Evolutionary conservation across 2,329 filamentous ascomycete species (phyloP), one percentile per base, ranked within the genome.

Genomic region (Epichloe brachyelytri): DNA sequence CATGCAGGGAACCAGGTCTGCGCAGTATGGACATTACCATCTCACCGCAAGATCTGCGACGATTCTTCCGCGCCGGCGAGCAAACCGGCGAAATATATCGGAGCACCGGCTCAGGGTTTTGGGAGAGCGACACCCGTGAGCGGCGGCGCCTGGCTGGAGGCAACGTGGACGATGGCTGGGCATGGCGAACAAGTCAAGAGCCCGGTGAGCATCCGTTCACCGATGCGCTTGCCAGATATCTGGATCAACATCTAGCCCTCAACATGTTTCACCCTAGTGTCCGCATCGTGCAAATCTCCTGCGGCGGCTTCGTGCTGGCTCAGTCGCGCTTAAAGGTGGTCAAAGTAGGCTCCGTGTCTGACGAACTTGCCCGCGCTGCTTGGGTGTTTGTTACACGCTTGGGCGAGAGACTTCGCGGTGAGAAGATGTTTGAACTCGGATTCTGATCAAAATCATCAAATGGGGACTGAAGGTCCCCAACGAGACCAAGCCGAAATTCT

Each of bases 241-340:
- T 80, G 6, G 62, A 71, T 50, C 65, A 71, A n/a, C 76, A 80
- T 53, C 65, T 80, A 5, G 76, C 73, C 0, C 61, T 82, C 14
- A 69, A 80, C 57, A 56, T 81, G 55, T 76, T 77, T 51, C 76
- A 80, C 55, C 74, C 77, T 0, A 68, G 71, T n/a, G 76, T 80
- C 3, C 65, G 70, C 2, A 62, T 81, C 22, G 65, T 65, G 12
- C 76, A 77, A 54, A 68, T 81, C 30, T 76, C 75, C 0, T 80
- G 77, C 53, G 73, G 72, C 0, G 77, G 76, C 0, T 82, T 81
- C 51, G 72, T 75, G 38, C 63, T 80, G 11, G 73, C 74, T 0
- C 76, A 78, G 54, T 71, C 65, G 11, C 67, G 75, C 30, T 48
- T 80, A 19, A 80, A 80, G 61, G 60, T 79, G 14, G 50, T 68